phyloP scores from a whole-genome alignment of 1,284 basidiomycete genomes.

The Boletus sp. region DNA sequence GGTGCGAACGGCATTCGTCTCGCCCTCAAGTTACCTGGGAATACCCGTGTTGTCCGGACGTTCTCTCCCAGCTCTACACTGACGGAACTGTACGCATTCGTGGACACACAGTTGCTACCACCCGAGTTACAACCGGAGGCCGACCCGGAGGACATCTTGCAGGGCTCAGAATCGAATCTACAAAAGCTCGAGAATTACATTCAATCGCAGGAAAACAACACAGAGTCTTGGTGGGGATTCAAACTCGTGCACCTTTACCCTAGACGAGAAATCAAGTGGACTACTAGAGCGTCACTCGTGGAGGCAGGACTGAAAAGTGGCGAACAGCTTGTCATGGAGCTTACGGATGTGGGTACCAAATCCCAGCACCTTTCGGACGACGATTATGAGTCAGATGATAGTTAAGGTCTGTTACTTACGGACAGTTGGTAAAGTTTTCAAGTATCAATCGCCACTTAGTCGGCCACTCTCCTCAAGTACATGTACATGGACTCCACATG shows the following conservation, averaged over 20 bases:
- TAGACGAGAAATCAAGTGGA: constrained; percentile 58
- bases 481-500: no score
- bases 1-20: constrained; percentile 46
- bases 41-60: constrained; percentile 53
- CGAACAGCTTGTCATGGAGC: constrained; percentile 71
- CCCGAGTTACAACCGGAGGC: constrained; percentile 33
- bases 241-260: constrained; percentile 68
- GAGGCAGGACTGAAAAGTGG: constrained; percentile 57
- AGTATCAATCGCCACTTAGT: no score
- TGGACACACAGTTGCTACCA: constrained; percentile 53
- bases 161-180: constrained; percentile 34
- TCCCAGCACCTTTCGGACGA: constrained; percentile 36
- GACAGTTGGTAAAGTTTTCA: no score
- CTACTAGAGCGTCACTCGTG: constrained; percentile 38
- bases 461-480: no score
- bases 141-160: constrained; percentile 44
- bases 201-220: constrained; percentile 22
- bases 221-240: constrained; percentile 68
- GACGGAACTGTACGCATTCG: constrained; percentile 65
- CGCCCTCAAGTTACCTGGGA: constrained; percentile 66
- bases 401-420: no score
- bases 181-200: constrained; percentile 42
- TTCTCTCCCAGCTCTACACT: constrained; percentile 54
- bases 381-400: constrained; percentile 59
- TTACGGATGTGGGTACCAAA: constrained; percentile 26